Conservation (phyloP, 768 basidiomycete genomes). For the Saitozyma sp. region DNA sequence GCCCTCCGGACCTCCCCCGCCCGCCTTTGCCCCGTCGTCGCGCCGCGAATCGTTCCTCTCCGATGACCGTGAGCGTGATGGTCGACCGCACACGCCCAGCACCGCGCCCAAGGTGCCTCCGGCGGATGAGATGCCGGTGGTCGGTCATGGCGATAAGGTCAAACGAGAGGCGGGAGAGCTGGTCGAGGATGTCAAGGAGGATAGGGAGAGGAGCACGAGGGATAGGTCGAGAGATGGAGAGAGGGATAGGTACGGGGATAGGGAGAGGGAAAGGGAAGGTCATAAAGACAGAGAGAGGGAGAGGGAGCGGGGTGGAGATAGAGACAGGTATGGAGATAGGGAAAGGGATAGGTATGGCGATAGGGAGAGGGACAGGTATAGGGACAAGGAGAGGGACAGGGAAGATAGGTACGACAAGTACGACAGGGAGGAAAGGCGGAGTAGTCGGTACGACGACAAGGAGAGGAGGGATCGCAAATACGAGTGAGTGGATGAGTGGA, state of each 20-base stretch:
- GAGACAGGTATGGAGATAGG: slow-evolving; percentile 16
- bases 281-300: slow-evolving; percentile 12
- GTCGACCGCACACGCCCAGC: slow-evolving; percentile 31
- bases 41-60: background rate
- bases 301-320: slow-evolving; percentile 1
- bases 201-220: slow-evolving; percentile 62
- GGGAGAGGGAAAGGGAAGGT: slow-evolving; percentile 24
- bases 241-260: slow-evolving; percentile 57
- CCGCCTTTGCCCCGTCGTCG: slow-evolving; percentile 4
- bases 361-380: slow-evolving; percentile 12
- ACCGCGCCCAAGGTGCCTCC: slow-evolving; percentile 50
- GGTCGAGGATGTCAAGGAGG: slow-evolving; percentile 43
- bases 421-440: slow-evolving; percentile 2
- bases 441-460: slow-evolving; percentile 10
- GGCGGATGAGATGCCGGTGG: slow-evolving; percentile 50
- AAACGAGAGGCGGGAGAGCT: slow-evolving; percentile 49
- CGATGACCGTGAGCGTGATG: slow-evolving; percentile 7
- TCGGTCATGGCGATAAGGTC: slow-evolving; percentile 51
- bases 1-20: slow-evolving; percentile 21
- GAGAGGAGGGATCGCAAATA: slow-evolving; percentile 16
- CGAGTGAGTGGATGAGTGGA: slow-evolving; percentile 12
- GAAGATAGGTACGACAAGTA: slow-evolving; percentile 16
- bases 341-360: slow-evolving; percentile 3
- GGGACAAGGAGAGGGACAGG: slow-evolving; percentile 13
- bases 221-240: slow-evolving; percentile 60